Conservation (phyloP, 2,329 filamentous ascomycete species). For the Ceratocystis diversiconidia region DNA sequence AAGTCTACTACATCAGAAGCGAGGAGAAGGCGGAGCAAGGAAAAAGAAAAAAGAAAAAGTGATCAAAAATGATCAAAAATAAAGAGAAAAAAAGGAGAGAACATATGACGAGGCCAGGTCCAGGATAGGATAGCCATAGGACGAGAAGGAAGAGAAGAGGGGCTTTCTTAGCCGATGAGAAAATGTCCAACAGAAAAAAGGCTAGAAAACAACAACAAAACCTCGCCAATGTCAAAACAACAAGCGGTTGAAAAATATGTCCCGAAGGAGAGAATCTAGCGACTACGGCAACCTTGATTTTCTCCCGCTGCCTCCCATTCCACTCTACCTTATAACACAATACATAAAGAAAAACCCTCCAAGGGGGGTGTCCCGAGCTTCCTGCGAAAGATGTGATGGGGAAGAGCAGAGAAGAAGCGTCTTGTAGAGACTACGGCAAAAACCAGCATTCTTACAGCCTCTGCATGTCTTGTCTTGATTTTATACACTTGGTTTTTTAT, state of each 20-base stretch:
- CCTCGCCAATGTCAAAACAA: constrained; percentile 1
- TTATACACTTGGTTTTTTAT: no score
- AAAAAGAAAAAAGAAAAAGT: background rate
- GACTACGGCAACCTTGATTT: constrained; percentile 2
- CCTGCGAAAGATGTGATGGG: background rate
- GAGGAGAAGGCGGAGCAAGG: background rate
- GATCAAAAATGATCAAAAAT: background rate
- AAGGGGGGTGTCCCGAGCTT: background rate
- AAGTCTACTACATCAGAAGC: background rate
- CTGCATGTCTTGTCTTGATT: no score
- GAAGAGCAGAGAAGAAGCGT: background rate
- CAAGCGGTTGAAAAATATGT: background rate
- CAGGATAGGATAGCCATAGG: background rate
- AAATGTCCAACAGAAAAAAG: no score
- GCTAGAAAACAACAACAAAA: background rate
- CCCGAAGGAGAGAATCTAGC: constrained; percentile 3
- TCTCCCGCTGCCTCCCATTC: background rate
- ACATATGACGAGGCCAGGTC: no score
- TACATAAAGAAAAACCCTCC: no score
- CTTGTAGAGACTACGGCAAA: background rate
- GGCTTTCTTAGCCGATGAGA: no score
- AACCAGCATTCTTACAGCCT: background rate
- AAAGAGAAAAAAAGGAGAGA: background rate
- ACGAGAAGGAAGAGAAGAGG: background rate
- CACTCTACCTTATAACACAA: background rate